Conservation (phyloP, 176 grass and related monocot genomes). For the Olyra latifolia region DNA sequence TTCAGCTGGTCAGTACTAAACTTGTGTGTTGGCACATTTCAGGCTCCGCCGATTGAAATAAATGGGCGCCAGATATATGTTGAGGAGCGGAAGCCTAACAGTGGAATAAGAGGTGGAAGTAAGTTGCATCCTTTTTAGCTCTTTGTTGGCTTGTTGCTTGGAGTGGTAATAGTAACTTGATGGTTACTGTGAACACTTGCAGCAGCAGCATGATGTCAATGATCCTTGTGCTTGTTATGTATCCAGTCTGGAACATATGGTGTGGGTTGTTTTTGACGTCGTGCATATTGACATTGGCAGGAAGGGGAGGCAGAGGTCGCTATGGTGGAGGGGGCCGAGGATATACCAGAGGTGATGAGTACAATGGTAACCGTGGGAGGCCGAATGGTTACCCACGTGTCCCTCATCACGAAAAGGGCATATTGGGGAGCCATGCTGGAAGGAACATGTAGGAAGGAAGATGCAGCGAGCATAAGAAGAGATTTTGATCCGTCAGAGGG, state of each 20-base stretch:
- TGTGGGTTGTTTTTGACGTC: neutral
- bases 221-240: neutral
- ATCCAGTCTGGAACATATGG: neutral
- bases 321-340: conserved; percentile 44
- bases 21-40: neutral
- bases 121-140: conserved; percentile 19
- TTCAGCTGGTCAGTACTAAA: conserved; percentile 5
- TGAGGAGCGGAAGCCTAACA: conserved; percentile 84
- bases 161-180: neutral
- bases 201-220: neutral
- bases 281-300: conserved; percentile 30
- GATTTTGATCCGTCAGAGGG: conserved; percentile 45
- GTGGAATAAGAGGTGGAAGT: conserved; percentile 79
- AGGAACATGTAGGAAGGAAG: conserved; percentile 15
- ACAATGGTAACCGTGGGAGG: conserved; percentile 41
- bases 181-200: neutral
- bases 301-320: conserved; percentile 58
- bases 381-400: conserved; percentile 48
- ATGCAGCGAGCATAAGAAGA: conserved; percentile 23
- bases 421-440: conserved; percentile 40
- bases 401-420: conserved; percentile 61
- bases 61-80: conserved; percentile 88
- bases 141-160: neutral
- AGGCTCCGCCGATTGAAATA: conserved; percentile 83
- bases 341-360: conserved; percentile 49